Conservation (phyloP, 225 moss, liverwort and hornwort genomes). For the Physcomitrellopsis africana region DNA sequence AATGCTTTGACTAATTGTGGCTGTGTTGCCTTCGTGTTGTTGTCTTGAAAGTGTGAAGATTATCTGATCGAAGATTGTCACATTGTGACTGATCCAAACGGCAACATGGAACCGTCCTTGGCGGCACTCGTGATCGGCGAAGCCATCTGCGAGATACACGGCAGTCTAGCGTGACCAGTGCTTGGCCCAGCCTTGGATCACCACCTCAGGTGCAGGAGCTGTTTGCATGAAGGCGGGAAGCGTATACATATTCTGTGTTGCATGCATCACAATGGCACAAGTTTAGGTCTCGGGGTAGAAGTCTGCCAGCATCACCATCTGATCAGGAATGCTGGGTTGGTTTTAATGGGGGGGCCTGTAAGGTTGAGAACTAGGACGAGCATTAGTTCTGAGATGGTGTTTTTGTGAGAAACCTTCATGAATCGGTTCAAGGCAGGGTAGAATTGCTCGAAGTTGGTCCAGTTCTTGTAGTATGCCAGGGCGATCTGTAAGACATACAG, state of each 20-base stretch:
- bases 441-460: slow-evolving; percentile 60
- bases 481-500: slow-evolving; percentile 47
- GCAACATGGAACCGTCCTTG: too few species aligned
- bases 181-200: slow-evolving; percentile 54
- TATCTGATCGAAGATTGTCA: too few species aligned
- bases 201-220: slow-evolving; percentile 42
- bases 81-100: too few species aligned
- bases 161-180: slow-evolving; percentile 38
- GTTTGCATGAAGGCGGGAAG: slow-evolving; percentile 49
- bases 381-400: not conserved
- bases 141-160: too few species aligned
- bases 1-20: too few species aligned
- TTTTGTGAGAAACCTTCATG: slow-evolving; percentile 40
- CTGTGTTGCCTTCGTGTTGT: too few species aligned
- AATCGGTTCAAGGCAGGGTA: slow-evolving; percentile 45
- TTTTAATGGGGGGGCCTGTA: not conserved
- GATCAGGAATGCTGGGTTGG: not conserved
- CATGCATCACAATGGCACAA: not conserved
- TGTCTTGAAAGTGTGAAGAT: too few species aligned
- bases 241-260: slow-evolving; percentile 46
- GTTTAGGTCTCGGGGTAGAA: not conserved
- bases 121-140: too few species aligned
- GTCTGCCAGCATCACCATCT: not conserved
- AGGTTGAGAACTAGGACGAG: not conserved
- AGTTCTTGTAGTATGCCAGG: slow-evolving; percentile 56